Conservation (phyloP, 2,329 filamentous ascomycete species). For the Colletotrichum tanaceti region DNA sequence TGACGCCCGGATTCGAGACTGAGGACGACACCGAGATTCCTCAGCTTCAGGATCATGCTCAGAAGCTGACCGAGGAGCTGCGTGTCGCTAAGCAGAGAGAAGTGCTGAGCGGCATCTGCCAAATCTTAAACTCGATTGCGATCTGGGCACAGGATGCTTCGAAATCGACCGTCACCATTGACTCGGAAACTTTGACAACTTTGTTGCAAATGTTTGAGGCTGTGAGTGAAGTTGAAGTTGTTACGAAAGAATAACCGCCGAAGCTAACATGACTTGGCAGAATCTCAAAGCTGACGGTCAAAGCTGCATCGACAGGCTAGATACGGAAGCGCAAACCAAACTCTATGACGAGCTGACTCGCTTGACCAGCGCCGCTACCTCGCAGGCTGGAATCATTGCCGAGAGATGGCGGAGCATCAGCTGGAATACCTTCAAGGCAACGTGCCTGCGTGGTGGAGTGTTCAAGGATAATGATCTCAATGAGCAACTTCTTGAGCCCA, state of each 20-base stretch:
- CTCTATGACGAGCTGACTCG: constrained; percentile 1
- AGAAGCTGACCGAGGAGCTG: constrained; percentile 23
- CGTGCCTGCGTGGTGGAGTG: background rate
- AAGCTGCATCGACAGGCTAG: background rate
- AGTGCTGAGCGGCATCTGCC: constrained; percentile 8
- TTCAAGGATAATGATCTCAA: background rate
- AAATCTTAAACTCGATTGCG: constrained; percentile 7
- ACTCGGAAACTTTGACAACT: background rate
- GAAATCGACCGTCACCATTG: background rate
- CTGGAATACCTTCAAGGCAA: background rate
- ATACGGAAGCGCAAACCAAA: background rate
- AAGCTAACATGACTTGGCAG: background rate
- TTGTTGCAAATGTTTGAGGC: background rate
- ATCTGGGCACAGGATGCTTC: constrained; percentile 23
- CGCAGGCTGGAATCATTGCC: background rate
- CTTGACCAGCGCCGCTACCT: background rate
- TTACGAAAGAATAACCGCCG: accelerated
- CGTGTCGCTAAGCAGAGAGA: constrained; percentile 16
- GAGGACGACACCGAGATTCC: constrained; percentile 70
- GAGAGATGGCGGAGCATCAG: background rate
- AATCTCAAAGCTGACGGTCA: background rate
- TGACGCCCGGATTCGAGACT: constrained; percentile 63
- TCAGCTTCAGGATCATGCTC: constrained; percentile 64
- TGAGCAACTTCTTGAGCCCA: constrained; percentile 6
- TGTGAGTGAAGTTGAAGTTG: background rate